phyloP scores from a whole-genome alignment of 306 rosid genomes.

The Dryas octopetala region DNA sequence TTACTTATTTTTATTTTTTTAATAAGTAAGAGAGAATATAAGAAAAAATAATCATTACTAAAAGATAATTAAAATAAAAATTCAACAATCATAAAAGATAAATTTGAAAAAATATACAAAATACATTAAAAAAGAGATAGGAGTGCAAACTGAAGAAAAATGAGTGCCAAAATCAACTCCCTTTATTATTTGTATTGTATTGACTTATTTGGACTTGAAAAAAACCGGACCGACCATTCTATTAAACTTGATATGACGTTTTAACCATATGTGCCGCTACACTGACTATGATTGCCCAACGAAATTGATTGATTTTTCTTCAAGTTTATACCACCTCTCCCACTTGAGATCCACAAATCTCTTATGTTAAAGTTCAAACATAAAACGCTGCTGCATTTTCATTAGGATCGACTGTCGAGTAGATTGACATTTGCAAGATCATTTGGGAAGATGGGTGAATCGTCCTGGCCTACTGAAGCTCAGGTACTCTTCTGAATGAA shows the following conservation, averaged over 20 bases:
- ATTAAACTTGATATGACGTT: not conserved
- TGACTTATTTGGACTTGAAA: too few species aligned
- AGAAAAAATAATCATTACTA: too few species aligned
- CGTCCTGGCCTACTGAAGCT: conserved; percentile 63
- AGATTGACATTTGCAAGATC: not conserved
- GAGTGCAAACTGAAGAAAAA: too few species aligned
- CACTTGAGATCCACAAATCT: conserved; percentile 11
- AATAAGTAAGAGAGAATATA: too few species aligned
- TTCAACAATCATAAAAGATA: too few species aligned
- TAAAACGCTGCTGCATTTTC: conserved; percentile 1
- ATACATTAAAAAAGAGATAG: too few species aligned
- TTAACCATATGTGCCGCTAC: conserved; percentile 1
- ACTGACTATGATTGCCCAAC: not conserved
- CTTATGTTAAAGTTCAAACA: not conserved
- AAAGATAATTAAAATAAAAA: too few species aligned
- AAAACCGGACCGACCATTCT: too few species aligned
- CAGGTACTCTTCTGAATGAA: conserved; percentile 47
- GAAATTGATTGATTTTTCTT: not conserved
- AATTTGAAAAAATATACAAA: too few species aligned
- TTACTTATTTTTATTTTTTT: too few species aligned
- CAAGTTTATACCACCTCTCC: not conserved
- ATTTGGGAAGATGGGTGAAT: conserved; percentile 38
- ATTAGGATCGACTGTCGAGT: not conserved
- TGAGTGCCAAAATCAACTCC: too few species aligned
- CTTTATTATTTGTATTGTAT: too few species aligned